Evolutionary conservation across 352 stramenopile genomes (phyloP), one percentile per base, ranked within the genome.

Genomic region (Globisporangium nodosum): DNA sequence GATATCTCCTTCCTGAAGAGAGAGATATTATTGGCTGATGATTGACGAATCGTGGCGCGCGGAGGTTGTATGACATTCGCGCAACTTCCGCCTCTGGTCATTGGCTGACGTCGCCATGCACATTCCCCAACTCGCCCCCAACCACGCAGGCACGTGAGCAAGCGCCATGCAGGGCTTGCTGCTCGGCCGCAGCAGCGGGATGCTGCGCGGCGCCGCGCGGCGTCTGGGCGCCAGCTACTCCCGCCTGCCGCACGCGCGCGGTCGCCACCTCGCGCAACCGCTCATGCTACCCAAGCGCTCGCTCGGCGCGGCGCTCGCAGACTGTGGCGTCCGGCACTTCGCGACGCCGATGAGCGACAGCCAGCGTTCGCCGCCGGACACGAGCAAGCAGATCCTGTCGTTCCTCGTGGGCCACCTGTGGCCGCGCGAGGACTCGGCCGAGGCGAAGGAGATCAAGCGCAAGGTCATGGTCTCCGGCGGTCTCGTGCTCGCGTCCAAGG

Each of bases 401-500:
- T 86, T 74, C 56, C 66, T 90, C 3, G 67, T 86, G 63, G 61
- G 68, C 35, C 78, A 91, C 50, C 56, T 91, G 20, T 91, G 81
- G 80, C 81, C 81, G n/a, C 73, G 68, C 11, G 81, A 82, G 30
- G 62, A 78, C 54, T 71, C 66, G 8, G 61, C 73, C 16, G 76
- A 89, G 56, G 76, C 73, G 33, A 76, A 76, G 54, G 70, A 82
- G 61, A 82, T 93, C 63, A 94, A 94, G 70, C 52, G 72, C 31
- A 80, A 86, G 51, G 94, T 98, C 35, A 52, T 96, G 20, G 30
- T 83, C 47, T 94, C 86, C 1, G 63, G 96, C 0, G 73, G 71
- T 3, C 73, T 98, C 39, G 92, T 98, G 65, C 64, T 98, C 18
- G 77, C 64, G 7, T 87, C 87, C 50, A 98, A 98, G 69, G 76